Evolutionary conservation across 2,329 filamentous ascomycete species (phyloP), one percentile per base, ranked within the genome.

Genomic region (Fusarium succisae): DNA sequence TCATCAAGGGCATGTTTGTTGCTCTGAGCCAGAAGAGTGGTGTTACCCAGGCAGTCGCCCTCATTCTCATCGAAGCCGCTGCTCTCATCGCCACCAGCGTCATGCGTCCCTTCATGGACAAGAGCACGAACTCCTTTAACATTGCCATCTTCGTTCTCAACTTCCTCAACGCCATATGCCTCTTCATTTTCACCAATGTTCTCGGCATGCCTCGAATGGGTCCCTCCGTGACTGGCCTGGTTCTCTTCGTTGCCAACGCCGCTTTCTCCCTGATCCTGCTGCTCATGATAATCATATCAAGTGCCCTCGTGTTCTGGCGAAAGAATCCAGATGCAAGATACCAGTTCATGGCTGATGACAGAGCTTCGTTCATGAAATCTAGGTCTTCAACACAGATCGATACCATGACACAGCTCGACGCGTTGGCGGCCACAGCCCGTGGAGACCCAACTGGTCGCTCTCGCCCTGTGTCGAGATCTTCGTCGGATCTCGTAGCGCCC

Each of bases 311-410:
- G 51, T 91, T 98, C 79, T 90, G 94, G 81, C 94, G 94, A 69
- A 97, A 97, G 88, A 97, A 98, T 83, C 96, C 95, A n/a, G 95
- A 98, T 81, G 94, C 93, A 48, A 92, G 95, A 67, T 98, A 98
- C 83, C 94, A 97, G 83, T 94, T 94, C 78, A 98, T 98, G 95
- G 92, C 93, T 62, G 96, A 98, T 79, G 96, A 98, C 82, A 92
- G 96, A 77, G 94, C 94, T 57, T 98, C 95, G 9, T 98, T 98
- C 85, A 98, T 98, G 91, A 98, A 98, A 86, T 98, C 95, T 20
- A 93, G 96, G 82, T 70, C 67, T 10, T 70, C 67, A 13, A 93
- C 93, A 8, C 92, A 95, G 79, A 86, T 98, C 60, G 89, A 84
- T 38, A 84, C 87, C 22, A 93, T 92, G 17, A 97, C 94, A 8